Evolutionary conservation across 176 grass and related monocot genomes (phyloP), one percentile per base, ranked within the genome.

Genomic region (Carex scoparia): DNA sequence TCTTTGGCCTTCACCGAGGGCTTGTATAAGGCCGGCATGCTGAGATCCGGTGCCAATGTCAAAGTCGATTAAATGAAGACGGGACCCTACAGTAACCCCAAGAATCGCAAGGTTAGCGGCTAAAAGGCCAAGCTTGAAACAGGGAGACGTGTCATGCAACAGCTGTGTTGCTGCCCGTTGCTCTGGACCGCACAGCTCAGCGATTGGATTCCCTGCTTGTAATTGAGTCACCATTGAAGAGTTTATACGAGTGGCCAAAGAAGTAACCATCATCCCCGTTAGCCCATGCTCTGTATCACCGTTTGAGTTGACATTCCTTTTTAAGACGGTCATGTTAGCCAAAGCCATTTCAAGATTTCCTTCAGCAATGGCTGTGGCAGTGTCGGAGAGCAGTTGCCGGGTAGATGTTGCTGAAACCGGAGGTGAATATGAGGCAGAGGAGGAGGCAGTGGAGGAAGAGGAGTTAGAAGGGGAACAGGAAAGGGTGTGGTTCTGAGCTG

Each of bases 21-120:
- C 55, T 76, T 90, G 88, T 69, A 98, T 91, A 44, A 98, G 89
- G 7, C 69, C 67, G 4, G 79, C 85, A 79, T 98, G 93, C 85
- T 98, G 95, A 70, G 82, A 61, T 0, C 59, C 64, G 40, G 86
- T 90, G 79, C 84, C 88, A 56, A 98, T 85, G 82, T 95, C 89
- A 67, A 98, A 95, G 92, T 98, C 95, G 35, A 98, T 83, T 65
- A 98, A 68, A 70, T 98, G 95, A 72, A 98, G 68, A 23, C 16
- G 53, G 70, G 83, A 72, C 86, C 89, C 88, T 32, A 35, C 83
- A 28, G 90, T 86, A 27, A 91, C 69, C 0, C 88, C 88, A 10
- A 89, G 77, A 88, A 98, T 90, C 61, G 91, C 88, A 18, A 85
- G 61, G 91, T 88, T 98, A 6, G 95, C 91, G 10, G 92, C 88